Conservation (phyloP, 108 stramenopile species). For the Cyclostephanos invisitatus region DNA sequence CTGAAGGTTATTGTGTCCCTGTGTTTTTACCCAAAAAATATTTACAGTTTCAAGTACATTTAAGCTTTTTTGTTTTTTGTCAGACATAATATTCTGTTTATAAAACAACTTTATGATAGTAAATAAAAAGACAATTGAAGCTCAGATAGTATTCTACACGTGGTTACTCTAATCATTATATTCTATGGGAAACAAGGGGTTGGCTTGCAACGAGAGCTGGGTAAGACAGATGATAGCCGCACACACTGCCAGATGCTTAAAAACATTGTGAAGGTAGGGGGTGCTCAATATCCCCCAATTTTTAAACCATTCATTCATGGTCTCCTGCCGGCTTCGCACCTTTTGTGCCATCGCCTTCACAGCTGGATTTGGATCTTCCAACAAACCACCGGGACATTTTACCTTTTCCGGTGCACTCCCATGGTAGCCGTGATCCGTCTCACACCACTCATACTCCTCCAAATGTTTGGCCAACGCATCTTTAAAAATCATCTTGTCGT, state of each 20-base stretch:
- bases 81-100: too few species aligned
- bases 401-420: background rate
- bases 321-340: constrained; percentile 5
- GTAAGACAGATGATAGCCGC: background rate
- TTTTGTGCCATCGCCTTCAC: background rate
- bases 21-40: too few species aligned
- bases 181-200: too few species aligned
- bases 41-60: too few species aligned
- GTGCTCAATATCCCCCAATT: constrained; percentile 7
- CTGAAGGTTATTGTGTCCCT: too few species aligned
- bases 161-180: too few species aligned
- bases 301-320: background rate
- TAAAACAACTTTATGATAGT: too few species aligned
- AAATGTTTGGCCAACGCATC: background rate
- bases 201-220: too few species aligned
- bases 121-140: too few species aligned
- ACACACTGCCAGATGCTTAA: constrained; percentile 10
- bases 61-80: too few species aligned
- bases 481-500: constrained; percentile 27
- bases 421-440: constrained; percentile 24
- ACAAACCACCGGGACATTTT: background rate
- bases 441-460: constrained; percentile 6
- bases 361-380: background rate
- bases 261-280: constrained; percentile 1
- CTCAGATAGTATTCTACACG: too few species aligned